Percentiles rank a stretch among this genome's conserved stretches.
Evolutionary conservation across 2,329 filamentous ascomycete genomes (phyloP).

Genomic region (Chrysoporthe austroafricana): DNA sequence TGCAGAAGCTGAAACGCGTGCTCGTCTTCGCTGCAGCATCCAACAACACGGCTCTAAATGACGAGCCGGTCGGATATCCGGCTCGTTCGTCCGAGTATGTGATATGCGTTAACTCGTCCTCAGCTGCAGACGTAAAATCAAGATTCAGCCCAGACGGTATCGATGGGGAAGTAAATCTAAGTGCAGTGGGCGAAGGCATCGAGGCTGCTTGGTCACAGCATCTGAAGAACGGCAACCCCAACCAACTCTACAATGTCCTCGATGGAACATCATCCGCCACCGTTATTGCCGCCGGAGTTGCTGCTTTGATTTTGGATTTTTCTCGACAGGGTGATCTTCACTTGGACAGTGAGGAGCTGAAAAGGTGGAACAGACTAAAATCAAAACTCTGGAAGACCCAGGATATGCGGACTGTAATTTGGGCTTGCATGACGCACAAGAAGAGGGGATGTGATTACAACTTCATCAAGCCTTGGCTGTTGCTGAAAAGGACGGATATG

Average conservation of each 20-base stretch:
- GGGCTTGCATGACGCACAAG: background rate
- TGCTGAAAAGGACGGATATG: background rate
- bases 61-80: background rate
- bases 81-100: background rate
- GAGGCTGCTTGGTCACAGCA: background rate
- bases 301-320: background rate
- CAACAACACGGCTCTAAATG: background rate
- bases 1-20: background rate
- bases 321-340: background rate
- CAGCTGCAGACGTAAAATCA: background rate
- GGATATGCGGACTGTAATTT: background rate
- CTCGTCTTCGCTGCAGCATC: constrained; percentile 3
- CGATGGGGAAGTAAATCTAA: background rate
- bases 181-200: background rate
- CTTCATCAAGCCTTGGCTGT: background rate
- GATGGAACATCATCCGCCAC: background rate
- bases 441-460: background rate
- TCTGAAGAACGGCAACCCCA: background rate
- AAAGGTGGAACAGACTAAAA: background rate
- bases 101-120: background rate
- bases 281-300: background rate
- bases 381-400: background rate
- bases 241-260: background rate
- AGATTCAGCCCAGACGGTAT: background rate
- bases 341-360: background rate